Percentiles rank a stretch among this genome's conserved stretches.
phyloP scores from a whole-genome alignment of 441 rosid species.

The Isatis lusitanica region DNA sequence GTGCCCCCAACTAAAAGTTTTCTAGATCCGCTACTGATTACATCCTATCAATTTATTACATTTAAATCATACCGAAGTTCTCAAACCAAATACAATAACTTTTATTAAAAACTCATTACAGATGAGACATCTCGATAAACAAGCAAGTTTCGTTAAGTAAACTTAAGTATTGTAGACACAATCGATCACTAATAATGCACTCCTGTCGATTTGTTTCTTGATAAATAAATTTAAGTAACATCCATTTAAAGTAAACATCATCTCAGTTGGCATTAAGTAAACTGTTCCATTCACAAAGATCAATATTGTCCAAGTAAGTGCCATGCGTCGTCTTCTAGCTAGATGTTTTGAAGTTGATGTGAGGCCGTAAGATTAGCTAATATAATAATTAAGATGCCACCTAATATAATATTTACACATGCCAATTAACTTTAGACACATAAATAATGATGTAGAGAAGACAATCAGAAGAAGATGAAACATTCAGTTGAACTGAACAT shows the following conservation, averaged over 20 bases:
- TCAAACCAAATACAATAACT: background rate
- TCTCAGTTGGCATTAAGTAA: conserved; percentile 24
- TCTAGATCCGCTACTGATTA: too few species aligned
- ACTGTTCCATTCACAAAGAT: conserved; percentile 36
- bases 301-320: conserved; percentile 29
- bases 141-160: background rate
- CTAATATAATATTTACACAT: background rate
- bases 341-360: conserved; percentile 7
- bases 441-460: conserved; percentile 32
- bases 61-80: background rate
- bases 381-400: conserved; percentile 13
- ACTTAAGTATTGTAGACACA: background rate
- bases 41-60: background rate
- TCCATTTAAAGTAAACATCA: conserved; percentile 21
- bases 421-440: conserved; percentile 32
- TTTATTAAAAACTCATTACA: background rate
- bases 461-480: conserved; percentile 36
- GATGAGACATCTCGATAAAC: background rate
- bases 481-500: conserved; percentile 39
- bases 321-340: conserved; percentile 31
- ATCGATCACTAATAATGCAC: conserved; percentile 17
- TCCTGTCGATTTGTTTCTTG: background rate
- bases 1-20: too few species aligned
- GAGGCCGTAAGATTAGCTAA: conserved; percentile 16
- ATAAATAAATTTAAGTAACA: background rate